Evolutionary conservation across 495 filamentous ascomycete species (phyloP).

Genomic region (Neurospora sp.): DNA sequence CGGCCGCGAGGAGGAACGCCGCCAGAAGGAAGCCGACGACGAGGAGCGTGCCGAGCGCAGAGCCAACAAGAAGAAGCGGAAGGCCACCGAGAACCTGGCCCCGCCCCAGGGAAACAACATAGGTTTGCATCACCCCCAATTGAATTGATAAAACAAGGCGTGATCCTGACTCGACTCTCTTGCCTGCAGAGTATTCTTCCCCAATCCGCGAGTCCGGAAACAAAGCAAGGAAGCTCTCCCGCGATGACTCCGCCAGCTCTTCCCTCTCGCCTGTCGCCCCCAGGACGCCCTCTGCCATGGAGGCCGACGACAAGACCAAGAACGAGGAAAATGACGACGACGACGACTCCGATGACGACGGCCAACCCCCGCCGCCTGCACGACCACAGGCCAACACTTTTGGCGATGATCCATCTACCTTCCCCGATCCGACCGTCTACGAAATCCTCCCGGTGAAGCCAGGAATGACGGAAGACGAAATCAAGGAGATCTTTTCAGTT

Average conservation of each 20-base stretch:
- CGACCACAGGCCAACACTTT: slow-evolving; percentile 70
- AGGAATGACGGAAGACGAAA: slow-evolving; percentile 71
- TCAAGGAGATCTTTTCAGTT: slow-evolving; percentile 78
- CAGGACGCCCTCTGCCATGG: slow-evolving; percentile 38
- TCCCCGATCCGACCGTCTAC: slow-evolving; percentile 89
- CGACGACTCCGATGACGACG: slow-evolving; percentile 58
- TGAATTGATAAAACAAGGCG: neutral
- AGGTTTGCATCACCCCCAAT: slow-evolving; percentile 22
- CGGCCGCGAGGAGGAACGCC: slow-evolving; percentile 29
- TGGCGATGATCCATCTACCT: slow-evolving; percentile 82
- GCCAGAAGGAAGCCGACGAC: slow-evolving; percentile 27
- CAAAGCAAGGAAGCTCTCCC: slow-evolving; percentile 38
- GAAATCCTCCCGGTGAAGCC: slow-evolving; percentile 67
- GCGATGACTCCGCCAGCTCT: slow-evolving; percentile 50
- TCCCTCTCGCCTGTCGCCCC: slow-evolving; percentile 51
- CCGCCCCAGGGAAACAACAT: slow-evolving; percentile 54
- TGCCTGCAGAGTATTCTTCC: slow-evolving; percentile 31
- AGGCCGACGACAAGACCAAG: slow-evolving; percentile 40
- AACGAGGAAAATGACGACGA: slow-evolving; percentile 36
- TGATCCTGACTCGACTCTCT: neutral
- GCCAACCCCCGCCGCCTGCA: slow-evolving; percentile 66
- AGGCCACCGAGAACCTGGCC: slow-evolving; percentile 40
- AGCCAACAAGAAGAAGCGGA: slow-evolving; percentile 49
- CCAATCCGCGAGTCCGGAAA: slow-evolving; percentile 29
- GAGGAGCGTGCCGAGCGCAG: slow-evolving; percentile 39